Conservation (phyloP, 805 yeast species). For the Priceomyces melissophilus region DNA sequence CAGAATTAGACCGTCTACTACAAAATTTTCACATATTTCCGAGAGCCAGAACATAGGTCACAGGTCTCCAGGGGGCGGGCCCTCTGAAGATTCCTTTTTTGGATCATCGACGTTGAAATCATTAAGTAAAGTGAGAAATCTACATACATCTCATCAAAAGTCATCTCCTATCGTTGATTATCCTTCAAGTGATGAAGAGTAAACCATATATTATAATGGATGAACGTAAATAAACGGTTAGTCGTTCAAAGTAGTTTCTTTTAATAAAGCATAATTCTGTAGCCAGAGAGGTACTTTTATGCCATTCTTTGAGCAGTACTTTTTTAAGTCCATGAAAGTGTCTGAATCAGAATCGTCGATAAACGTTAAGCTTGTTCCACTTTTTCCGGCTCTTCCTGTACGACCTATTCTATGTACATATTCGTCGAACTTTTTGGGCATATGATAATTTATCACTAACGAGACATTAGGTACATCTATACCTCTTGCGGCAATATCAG, state of each 20-base stretch:
- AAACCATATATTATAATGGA: conserved; percentile 6
- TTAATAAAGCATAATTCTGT: conserved; percentile 12
- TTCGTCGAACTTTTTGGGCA: conserved; percentile 74
- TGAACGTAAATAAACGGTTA: conserved; percentile 5
- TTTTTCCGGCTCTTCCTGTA: conserved; percentile 91
- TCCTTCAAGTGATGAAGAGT: conserved; percentile 28
- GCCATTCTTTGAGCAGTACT: conserved; percentile 41
- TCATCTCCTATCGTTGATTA: conserved; percentile 20
- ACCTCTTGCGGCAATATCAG: conserved; percentile 96
- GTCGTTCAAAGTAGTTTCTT: conserved; percentile 12
- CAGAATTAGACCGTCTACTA: too few relatives aligned
- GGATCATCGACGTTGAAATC: conserved; percentile 10
- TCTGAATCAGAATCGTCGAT: conserved; percentile 55
- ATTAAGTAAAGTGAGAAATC: conserved; percentile 10
- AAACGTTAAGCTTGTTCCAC: conserved; percentile 75
- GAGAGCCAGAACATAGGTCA: too few relatives aligned
- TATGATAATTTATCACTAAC: conserved; percentile 80
- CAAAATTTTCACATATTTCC: too few relatives aligned
- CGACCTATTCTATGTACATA: conserved; percentile 93
- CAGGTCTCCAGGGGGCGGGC: too few relatives aligned
- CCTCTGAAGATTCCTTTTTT: conserved; percentile 8
- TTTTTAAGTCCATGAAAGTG: conserved; percentile 48
- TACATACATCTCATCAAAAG: not conserved
- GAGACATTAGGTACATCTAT: conserved; percentile 87
- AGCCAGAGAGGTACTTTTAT: conserved; percentile 18